Evolutionary conservation across 164 flowering plant species (phyloP), one percentile per base, ranked within the genome.

Genomic region (Aristolochia contorta): DNA sequence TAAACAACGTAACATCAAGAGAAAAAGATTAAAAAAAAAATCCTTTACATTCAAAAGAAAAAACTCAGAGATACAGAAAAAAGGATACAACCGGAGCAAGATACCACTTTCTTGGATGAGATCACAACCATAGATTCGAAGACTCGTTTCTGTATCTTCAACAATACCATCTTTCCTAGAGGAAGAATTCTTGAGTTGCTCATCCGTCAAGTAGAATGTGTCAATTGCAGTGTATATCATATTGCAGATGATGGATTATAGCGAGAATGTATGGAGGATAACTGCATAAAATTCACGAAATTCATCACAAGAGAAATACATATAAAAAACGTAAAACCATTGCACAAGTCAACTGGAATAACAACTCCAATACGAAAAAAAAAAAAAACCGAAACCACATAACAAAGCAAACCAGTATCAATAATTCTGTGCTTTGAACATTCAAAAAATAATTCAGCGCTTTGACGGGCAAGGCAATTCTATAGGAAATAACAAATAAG

Each of bases 211-310:
- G 72, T 90, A 90, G 69, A 90, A 93, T 7, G 88, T 93, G 65
- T 90, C 95, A 2, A 91, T 89, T 2, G 92, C 92, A 8, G 96
- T 86, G 77, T 86, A 91, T 56, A 84, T 91, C 97, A 91, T 89
- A 27, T 24, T 22, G 56, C 12, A 22, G 43, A 37, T 1, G 43
- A 37, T 37, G 10, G 9, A 37, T 6, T 37, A 37, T 10, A 37
- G 12, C 7, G 9, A 37, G 7, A 37, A 10, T 3, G 12, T 37
- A 37, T 27, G 30, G n/a, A n/a, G n/a, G n/a, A 37, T 8, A 7
- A 37, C 43, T 37, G 43, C 43, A 37, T 10, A 37, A 10, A 37
- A 37, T 3, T 37, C 9, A 37, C 7, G 12, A 37, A 37, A 37
- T 37, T 37, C 43, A 37, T 4, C 1, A 8, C 1, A 37, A 37